phyloP scores from a whole-genome alignment of 2,329 filamentous ascomycete species.

The Orbilia oligospora region DNA sequence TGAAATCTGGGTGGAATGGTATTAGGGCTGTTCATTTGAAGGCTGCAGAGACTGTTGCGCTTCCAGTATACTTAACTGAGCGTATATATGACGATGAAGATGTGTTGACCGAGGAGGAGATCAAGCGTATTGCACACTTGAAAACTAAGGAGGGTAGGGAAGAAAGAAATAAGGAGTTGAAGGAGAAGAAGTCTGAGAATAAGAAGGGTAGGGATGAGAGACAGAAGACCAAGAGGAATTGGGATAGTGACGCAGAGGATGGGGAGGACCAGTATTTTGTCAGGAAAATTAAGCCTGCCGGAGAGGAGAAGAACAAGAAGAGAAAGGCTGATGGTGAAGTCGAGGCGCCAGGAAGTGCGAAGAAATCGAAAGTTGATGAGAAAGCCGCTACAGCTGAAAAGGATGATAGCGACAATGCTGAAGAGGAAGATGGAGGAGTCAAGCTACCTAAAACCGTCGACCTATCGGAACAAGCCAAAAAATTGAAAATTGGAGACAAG shows the following conservation, averaged over 20 bases:
- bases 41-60: conserved; percentile 85
- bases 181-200: conserved; percentile 69
- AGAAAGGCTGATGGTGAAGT: conserved; percentile 53
- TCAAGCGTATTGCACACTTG: conserved; percentile 47
- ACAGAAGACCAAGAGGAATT: conserved; percentile 58
- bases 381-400: conserved; percentile 50
- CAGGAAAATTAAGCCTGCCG: conserved; percentile 28
- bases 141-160: conserved; percentile 65
- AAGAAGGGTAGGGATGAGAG: conserved; percentile 64
- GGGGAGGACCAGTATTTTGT: conserved; percentile 56
- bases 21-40: conserved; percentile 90
- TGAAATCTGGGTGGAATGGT: conserved; percentile 89
- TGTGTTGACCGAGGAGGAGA: conserved; percentile 72
- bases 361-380: conserved; percentile 60
- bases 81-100: conserved; percentile 91
- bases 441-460: conserved; percentile 41
- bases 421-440: conserved; percentile 52
- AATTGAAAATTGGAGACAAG: conserved; percentile 61
- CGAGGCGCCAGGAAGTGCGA: conserved; percentile 58
- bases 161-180: conserved; percentile 69
- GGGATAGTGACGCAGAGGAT: conserved; percentile 54
- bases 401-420: conserved; percentile 32
- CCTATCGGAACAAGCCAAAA: conserved; percentile 61
- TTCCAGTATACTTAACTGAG: conserved; percentile 94
- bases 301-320: conserved; percentile 54